Base-by-base conservation (phyloP, 495 filamentous ascomycete genomes). In the Apiosordaria backusii region DNA sequence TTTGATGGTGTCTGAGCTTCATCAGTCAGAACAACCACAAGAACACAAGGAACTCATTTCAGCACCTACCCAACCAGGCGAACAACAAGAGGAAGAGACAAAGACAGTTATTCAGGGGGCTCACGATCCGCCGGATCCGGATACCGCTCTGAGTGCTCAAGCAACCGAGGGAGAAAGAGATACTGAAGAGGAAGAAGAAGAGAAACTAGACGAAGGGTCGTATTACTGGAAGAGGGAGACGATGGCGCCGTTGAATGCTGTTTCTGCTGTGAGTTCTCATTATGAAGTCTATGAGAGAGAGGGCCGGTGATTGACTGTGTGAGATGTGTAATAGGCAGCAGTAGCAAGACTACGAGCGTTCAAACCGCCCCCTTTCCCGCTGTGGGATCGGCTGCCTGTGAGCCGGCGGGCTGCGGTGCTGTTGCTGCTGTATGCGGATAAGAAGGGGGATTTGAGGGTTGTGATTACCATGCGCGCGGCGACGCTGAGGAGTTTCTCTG, bases 381-480 rank as follows among this genome's bases (percentile, higher is more conserved):
- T 77, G 67, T 86, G 84, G 84, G 81, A 84, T 64, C 73, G 74
- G 24, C 80, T 93, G 9, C 92, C 92, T 9, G 72, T 91, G 29
- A 85, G 83, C 63, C 82, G 91, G 57, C 84, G 92, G 22, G 93
- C 93, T 22, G 91, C 93, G 16, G 93, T 97, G 19, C 75, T 97
- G 65, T 80, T 97, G 25, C 84, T 97, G 63, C 85, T 97, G 0
- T 97, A 92, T 74, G 90, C 91, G 35, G 92, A 96, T 73, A 81
- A 83, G 19, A 77, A 81, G 50, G 93, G 93, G 10, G 89, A 94
- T 55, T 77, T 97, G 27, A 80, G 88, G 53, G 88, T 96, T 9
- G 92, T 97, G 21, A 84, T 97, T 63, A 97, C 93, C 24, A 92
- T 97, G 77, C 86, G 93, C 65, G 89, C 92, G 29, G 85, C 87